phyloP scores from a whole-genome alignment of 2,329 filamentous ascomycete genomes.

The Penicillium freii region DNA sequence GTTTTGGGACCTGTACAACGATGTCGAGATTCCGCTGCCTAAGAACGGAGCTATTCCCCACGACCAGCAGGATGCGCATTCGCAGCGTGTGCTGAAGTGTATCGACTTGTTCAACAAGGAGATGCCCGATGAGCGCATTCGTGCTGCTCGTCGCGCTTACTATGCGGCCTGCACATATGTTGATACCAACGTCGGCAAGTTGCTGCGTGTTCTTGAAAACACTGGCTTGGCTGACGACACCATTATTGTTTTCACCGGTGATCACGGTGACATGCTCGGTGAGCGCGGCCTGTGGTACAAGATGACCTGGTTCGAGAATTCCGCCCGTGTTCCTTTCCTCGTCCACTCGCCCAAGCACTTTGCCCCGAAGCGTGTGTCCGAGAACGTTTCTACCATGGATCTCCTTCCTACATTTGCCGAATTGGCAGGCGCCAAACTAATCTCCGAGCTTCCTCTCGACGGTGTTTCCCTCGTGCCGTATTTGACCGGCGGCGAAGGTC shows the following conservation, averaged over 20 bases:
- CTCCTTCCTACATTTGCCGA: constrained; percentile 86
- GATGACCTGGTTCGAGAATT: constrained; percentile 95
- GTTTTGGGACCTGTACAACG: constrained; percentile 91
- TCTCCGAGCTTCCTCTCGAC: constrained; percentile 76
- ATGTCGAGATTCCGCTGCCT: constrained; percentile 80
- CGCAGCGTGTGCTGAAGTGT: constrained; percentile 79
- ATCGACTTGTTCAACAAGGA: constrained; percentile 83
- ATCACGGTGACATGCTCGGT: constrained; percentile 94
- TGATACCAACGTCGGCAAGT: constrained; percentile 83
- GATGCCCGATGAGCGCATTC: constrained; percentile 81
- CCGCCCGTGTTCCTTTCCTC: constrained; percentile 82
- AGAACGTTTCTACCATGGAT: constrained; percentile 90
- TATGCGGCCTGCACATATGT: constrained; percentile 93
- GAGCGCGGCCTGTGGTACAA: constrained; percentile 93
- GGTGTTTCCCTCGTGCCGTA: constrained; percentile 79
- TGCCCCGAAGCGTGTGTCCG: constrained; percentile 68
- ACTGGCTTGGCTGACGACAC: constrained; percentile 81
- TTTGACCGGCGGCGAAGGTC: constrained; percentile 56
- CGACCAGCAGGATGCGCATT: constrained; percentile 81
- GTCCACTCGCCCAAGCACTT: constrained; percentile 77
- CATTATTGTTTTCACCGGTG: constrained; percentile 86
- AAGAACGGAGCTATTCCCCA: constrained; percentile 69
- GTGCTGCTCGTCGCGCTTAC: constrained; percentile 80
- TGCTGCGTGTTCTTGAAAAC: constrained; percentile 73
- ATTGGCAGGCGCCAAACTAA: constrained; percentile 69